Percentiles rank a stretch among this genome's conserved stretches.
Conservation (phyloP, 306 rosid genomes). For the Chamaecrista fasciculata region DNA sequence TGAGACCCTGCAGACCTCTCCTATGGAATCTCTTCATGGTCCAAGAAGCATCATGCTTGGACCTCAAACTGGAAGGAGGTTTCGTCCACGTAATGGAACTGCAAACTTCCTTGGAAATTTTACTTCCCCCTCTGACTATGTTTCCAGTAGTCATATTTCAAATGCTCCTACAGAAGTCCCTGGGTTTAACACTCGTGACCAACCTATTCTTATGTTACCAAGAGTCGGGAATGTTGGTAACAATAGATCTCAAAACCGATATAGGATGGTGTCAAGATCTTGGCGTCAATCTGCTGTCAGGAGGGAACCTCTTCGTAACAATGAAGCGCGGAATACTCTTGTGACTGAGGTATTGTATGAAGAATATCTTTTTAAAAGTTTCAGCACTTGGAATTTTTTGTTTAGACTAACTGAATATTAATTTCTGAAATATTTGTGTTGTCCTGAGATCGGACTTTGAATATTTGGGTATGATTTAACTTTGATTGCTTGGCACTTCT, state of each 20-base stretch:
- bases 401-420: not conserved
- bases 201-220: not conserved
- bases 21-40: not conserved
- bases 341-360: slow-evolving; percentile 9
- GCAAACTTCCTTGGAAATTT: slow-evolving; percentile 12
- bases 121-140: not conserved
- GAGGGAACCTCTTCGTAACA: not conserved
- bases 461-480: not conserved
- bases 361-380: not conserved
- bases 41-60: not conserved
- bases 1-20: not conserved
- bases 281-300: not conserved
- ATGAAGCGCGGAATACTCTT: not conserved
- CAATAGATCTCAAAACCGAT: not conserved
- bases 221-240: not conserved
- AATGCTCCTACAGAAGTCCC: slow-evolving; percentile 9
- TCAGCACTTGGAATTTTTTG: not conserved
- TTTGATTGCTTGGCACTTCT: not conserved
- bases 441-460: not conserved
- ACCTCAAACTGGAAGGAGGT: slow-evolving; percentile 5
- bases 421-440: not conserved
- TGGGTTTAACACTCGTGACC: not conserved
- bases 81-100: slow-evolving; percentile 1
- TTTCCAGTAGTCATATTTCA: not conserved
- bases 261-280: not conserved